Evolutionary conservation across 257 asterid genomes (phyloP).

Genomic region (Solanum etuberosum): DNA sequence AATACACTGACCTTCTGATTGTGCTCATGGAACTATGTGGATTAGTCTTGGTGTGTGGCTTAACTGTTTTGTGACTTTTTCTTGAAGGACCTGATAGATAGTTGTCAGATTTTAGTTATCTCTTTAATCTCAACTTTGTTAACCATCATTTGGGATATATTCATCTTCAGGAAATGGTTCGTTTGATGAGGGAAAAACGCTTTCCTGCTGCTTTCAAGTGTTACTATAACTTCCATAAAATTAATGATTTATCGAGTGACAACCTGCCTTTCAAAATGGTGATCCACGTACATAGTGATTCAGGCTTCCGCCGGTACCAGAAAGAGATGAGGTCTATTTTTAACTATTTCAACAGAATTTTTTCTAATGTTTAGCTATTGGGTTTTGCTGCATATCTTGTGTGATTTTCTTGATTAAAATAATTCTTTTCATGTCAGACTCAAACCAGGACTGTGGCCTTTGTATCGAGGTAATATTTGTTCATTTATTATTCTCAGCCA

Average conservation of each 20-base stretch:
- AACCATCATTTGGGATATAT: not conserved
- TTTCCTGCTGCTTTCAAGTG: slow-evolving; percentile 81
- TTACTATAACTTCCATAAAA: slow-evolving; percentile 67
- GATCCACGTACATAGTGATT: slow-evolving; percentile 85
- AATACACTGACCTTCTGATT: not conserved
- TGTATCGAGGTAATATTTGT: slow-evolving; percentile 72
- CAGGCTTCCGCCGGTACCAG: slow-evolving; percentile 84
- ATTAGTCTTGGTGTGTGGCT: not conserved
- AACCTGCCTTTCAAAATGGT: slow-evolving; percentile 89
- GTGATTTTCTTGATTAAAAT: not conserved
- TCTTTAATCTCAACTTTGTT: not conserved
- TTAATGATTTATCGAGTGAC: slow-evolving; percentile 43
- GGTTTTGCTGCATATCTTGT: not conserved
- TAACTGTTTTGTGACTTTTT: not conserved
- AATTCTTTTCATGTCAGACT: slow-evolving; percentile 37
- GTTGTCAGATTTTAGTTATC: not conserved
- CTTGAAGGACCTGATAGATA: not conserved
- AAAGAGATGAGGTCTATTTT: slow-evolving; percentile 78
- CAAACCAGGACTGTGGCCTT: slow-evolving; percentile 88
- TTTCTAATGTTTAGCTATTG: not conserved
- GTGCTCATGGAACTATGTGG: not conserved
- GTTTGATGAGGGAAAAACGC: slow-evolving; percentile 70
- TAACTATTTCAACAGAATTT: not conserved
- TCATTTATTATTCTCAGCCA: not conserved
- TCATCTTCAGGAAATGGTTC: slow-evolving; percentile 69